These are phyloP conservation scores for Phaeosphaeria sp. DNA, from an alignment of 2,329 filamentous ascomycete genomes.

Conservation along the genomic window DNA sequence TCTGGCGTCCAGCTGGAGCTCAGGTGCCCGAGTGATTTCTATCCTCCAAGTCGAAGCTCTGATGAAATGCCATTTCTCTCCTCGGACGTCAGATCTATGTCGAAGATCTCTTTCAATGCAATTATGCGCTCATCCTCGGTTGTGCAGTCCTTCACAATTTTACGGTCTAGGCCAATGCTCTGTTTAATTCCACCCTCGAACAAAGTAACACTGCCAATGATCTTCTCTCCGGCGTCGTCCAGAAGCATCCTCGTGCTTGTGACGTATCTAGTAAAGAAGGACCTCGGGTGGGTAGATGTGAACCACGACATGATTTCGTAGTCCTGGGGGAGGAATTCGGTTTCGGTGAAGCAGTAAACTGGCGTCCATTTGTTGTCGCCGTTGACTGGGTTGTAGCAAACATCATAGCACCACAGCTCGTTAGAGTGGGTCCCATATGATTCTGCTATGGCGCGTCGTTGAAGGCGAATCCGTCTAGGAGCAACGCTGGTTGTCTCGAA, in stretches of 20 bases:
- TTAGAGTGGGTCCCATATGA: constrained; percentile 14
- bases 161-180: constrained; percentile 1
- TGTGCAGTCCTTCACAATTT: constrained; percentile 8
- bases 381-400: too few relatives aligned
- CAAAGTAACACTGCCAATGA: constrained; percentile 12
- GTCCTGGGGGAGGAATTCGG: constrained; percentile 27
- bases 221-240: constrained; percentile 8
- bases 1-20: too few relatives aligned
- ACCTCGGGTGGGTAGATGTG: constrained; percentile 21
- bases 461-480: constrained; percentile 11
- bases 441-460: constrained; percentile 14
- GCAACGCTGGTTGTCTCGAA: constrained; percentile 19
- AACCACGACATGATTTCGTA: constrained; percentile 32
- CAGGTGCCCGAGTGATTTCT: too few relatives aligned
- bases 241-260: constrained; percentile 20
- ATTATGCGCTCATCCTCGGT: constrained; percentile 12
- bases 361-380: constrained; percentile 12
- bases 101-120: constrained; percentile 6
- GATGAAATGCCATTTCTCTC: constrained; percentile 3
- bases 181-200: constrained; percentile 5
- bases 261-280: constrained; percentile 23
- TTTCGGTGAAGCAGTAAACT: constrained; percentile 22
- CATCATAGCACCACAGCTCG: constrained; percentile 10
- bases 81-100: constrained; percentile 9
- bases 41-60: background rate